Conservation (phyloP, 2,329 filamentous ascomycete species). For the Cladosporium velox region DNA sequence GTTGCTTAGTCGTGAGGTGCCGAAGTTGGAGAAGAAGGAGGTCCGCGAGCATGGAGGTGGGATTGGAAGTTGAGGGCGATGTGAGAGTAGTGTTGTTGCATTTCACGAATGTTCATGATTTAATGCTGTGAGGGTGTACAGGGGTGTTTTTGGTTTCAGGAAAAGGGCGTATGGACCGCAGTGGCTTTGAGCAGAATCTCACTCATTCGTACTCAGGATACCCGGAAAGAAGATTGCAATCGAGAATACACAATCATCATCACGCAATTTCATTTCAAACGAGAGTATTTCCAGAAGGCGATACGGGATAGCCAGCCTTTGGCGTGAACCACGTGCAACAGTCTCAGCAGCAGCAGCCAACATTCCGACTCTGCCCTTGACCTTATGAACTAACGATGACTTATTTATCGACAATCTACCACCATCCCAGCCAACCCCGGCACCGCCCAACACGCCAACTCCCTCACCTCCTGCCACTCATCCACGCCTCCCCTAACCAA, state of each 20-base stretch:
- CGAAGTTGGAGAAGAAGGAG: conserved; percentile 50
- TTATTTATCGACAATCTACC: no score
- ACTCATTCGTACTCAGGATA: background rate
- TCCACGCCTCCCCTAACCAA: background rate
- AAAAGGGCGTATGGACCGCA: background rate
- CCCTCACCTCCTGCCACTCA: background rate
- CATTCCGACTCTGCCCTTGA: no score
- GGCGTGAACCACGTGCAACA: no score
- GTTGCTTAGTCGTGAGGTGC: conserved; percentile 62
- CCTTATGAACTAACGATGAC: no score
- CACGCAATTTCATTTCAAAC: no score
- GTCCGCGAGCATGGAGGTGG: conserved; percentile 51
- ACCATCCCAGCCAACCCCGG: background rate
- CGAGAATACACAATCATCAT: no score
- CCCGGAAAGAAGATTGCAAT: no score
- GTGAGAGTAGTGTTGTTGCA: background rate
- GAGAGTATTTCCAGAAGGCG: no score
- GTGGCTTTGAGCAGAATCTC: background rate
- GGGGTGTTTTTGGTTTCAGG: no score
- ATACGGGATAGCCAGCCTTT: no score
- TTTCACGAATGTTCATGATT: background rate
- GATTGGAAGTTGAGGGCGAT: conserved; percentile 26
- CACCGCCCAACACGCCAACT: background rate
- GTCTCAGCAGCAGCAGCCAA: no score
- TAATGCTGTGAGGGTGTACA: background rate